Conservation (phyloP, 2,329 filamentous ascomycete genomes). For the Hymenoscyphus linearis region DNA sequence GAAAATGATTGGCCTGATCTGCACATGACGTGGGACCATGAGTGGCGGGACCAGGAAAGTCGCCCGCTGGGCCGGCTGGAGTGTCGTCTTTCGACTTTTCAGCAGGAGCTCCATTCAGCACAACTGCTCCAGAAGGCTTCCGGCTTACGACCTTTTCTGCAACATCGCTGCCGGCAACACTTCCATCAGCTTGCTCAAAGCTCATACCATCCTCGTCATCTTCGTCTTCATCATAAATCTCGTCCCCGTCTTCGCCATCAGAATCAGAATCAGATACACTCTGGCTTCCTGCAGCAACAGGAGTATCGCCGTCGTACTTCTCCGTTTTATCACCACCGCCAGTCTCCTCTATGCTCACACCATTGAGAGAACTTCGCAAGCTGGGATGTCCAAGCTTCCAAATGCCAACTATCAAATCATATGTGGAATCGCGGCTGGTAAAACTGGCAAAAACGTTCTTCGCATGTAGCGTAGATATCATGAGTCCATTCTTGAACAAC, state of each 20-base stretch:
- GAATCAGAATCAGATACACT: slow-evolving; percentile 50
- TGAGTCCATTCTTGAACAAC: slow-evolving; percentile 94
- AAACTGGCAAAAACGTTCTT: slow-evolving; percentile 96
- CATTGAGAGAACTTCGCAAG: slow-evolving; percentile 84
- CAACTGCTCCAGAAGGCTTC: slow-evolving; percentile 61
- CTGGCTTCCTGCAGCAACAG: slow-evolving; percentile 35
- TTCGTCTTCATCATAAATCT: slow-evolving; percentile 75
- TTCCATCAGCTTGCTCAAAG: slow-evolving; percentile 44
- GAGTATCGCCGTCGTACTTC: slow-evolving; percentile 55
- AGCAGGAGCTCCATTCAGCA: slow-evolving; percentile 39
- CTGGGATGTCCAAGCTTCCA: slow-evolving; percentile 97
- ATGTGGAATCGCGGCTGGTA: slow-evolving; percentile 89
- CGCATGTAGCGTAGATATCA: slow-evolving; percentile 92
- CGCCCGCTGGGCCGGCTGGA: slow-evolving; percentile 42
- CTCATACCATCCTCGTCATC: slow-evolving; percentile 63
- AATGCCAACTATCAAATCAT: slow-evolving; percentile 94
- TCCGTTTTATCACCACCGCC: slow-evolving; percentile 87
- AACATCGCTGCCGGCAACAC: slow-evolving; percentile 43
- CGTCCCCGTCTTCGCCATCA: slow-evolving; percentile 60
- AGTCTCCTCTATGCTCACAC: slow-evolving; percentile 73
- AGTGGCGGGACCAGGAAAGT: slow-evolving; percentile 79
- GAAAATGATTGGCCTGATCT: slow-evolving; percentile 73
- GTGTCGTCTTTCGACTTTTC: slow-evolving; percentile 48
- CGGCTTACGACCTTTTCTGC: slow-evolving; percentile 60
- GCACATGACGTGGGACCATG: slow-evolving; percentile 83